Conservation (phyloP, 371 early-diverging fungal genomes). For the Rhizomucor miehei region DNA sequence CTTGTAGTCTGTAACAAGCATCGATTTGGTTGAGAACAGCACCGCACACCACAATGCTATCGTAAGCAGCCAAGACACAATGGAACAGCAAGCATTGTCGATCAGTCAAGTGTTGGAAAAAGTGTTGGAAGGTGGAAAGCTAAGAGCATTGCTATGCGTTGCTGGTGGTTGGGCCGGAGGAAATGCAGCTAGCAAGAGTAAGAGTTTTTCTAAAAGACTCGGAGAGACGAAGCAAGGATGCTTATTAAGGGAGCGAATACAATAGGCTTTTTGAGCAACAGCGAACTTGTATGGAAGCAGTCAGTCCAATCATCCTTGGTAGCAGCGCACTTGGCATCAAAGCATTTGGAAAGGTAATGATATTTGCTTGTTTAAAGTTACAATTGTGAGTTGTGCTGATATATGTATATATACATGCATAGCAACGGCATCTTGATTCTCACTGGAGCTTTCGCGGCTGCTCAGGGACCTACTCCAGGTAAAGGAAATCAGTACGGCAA, state of each 20-base stretch:
- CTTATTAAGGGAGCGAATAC: too few relatives aligned
- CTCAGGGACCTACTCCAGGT: conserved; percentile 68
- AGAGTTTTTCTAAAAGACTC: too few relatives aligned
- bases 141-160: conserved; percentile 87
- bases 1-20: conserved; percentile 69
- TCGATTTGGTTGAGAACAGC: conserved; percentile 73
- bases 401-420: too few relatives aligned
- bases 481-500: neutral
- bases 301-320: conserved; percentile 82
- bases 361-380: too few relatives aligned
- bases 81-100: conserved; percentile 60
- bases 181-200: conserved; percentile 73
- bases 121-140: conserved; percentile 42
- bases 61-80: conserved; percentile 33
- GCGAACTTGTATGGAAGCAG: conserved; percentile 78
- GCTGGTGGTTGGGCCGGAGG: conserved; percentile 98
- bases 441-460: conserved; percentile 82
- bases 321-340: conserved; percentile 78
- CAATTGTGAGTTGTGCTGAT: too few relatives aligned
- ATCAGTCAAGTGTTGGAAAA: conserved; percentile 40
- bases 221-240: too few relatives aligned
- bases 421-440: conserved; percentile 79
- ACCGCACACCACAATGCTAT: conserved; percentile 76
- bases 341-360: conserved; percentile 67
- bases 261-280: conserved; percentile 66